Percentiles rank a stretch among this genome's conserved stretches.
These are phyloP conservation scores for Phytopythium litorale DNA, from an alignment of 352 stramenopile species.

Conservation along the genomic window DNA sequence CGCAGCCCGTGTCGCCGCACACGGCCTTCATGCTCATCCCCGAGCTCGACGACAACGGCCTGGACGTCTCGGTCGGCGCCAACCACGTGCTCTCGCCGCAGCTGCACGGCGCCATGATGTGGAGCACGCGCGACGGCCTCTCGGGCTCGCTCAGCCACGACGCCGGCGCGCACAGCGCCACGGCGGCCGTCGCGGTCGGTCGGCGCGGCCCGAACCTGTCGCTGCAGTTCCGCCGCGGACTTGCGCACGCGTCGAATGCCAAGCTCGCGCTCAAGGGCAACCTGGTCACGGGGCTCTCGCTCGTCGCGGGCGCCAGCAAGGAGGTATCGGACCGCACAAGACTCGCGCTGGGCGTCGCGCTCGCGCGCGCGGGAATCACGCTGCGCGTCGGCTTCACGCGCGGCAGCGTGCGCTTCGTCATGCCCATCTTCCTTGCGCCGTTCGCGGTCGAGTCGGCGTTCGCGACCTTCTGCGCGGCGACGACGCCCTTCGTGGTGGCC, in stretches of 20 bases:
- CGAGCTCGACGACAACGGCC: constrained; percentile 61
- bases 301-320: constrained; percentile 46
- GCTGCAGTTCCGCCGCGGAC: constrained; percentile 39
- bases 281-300: constrained; percentile 39
- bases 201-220: constrained; percentile 49
- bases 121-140: constrained; percentile 70
- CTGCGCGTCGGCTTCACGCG: constrained; percentile 70
- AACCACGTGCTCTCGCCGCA: constrained; percentile 62
- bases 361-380: constrained; percentile 53
- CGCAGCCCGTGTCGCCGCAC: constrained; percentile 61
- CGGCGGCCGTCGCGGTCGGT: constrained; percentile 41
- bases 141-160: constrained; percentile 61
- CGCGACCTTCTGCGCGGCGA: constrained; percentile 71
- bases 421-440: constrained; percentile 78
- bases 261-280: constrained; percentile 58
- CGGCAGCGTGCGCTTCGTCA: constrained; percentile 75
- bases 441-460: constrained; percentile 66
- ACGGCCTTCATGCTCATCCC: constrained; percentile 76
- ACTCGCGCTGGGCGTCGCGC: constrained; percentile 51
- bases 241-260: constrained; percentile 30
- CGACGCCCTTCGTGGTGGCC: constrained; percentile 62
- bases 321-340: constrained; percentile 58
- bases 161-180: constrained; percentile 31
- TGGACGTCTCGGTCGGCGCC: constrained; percentile 68
- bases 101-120: constrained; percentile 78